phyloP scores from a whole-genome alignment of 345 rosid species.

The Stellera chamaejasme region DNA sequence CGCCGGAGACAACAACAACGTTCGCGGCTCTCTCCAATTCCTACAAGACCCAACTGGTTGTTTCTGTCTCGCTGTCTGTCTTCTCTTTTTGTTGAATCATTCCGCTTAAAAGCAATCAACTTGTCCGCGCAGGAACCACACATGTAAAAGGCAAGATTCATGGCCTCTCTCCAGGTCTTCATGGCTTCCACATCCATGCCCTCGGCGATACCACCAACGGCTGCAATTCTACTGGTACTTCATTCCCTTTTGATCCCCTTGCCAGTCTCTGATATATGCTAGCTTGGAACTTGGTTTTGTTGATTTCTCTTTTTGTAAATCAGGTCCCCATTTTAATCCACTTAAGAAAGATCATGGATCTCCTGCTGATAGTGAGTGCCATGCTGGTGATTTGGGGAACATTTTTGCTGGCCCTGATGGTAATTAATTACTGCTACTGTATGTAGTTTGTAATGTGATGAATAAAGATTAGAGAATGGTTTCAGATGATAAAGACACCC shows the following conservation, averaged over 20 bases:
- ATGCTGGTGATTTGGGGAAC: conserved; percentile 97
- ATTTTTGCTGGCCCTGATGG: conserved; percentile 71
- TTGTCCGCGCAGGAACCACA: conserved; percentile 43
- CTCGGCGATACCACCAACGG: conserved; percentile 93
- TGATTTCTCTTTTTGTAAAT: not conserved
- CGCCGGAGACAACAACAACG: conserved; percentile 40
- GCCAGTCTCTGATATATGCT: not conserved
- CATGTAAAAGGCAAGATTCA: conserved; percentile 64
- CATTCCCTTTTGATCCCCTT: not conserved
- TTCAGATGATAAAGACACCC: conserved; percentile 5
- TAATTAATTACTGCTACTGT: conserved; percentile 24
- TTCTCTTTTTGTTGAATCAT: conserved; percentile 3
- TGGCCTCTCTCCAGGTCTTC: conserved; percentile 77
- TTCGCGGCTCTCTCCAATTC: conserved; percentile 66
- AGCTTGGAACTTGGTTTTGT: not conserved
- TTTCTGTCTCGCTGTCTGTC: conserved; percentile 15
- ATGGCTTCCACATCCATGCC: conserved; percentile 89
- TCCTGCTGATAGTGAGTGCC: conserved; percentile 64
- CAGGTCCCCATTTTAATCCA: conserved; percentile 98
- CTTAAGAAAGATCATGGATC: conserved; percentile 70
- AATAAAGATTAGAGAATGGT: not conserved
- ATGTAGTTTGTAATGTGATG: not conserved
- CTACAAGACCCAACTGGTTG: conserved; percentile 49
- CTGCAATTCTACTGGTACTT: conserved; percentile 84
- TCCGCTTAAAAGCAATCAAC: not conserved